These are phyloP conservation scores for Dictyostelium discoideum DNA, from an alignment of 78 protist genomes.

Conservation along the genomic window dicty_2.7 NC_007091.3:3465001-3465500, in stretches of 20 bases:
- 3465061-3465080: background rate
- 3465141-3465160: background rate
- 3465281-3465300: slow-evolving; percentile 20
- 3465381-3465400: background rate
- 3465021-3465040: background rate
- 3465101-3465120: background rate
- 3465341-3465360: background rate
- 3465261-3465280: slow-evolving; percentile 16
- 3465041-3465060: background rate
- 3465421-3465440: background rate
- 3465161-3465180: background rate
- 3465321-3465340: background rate
- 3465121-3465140: background rate
- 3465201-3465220: background rate
- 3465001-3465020: background rate
- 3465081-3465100: background rate
- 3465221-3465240: background rate
- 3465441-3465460: background rate
- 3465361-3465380: background rate
- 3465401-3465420: background rate
- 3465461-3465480: background rate
- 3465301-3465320: background rate
- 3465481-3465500: background rate
- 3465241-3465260: background rate
- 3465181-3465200: background rate